A percentile compares a stretch with the other conserved stretches of the same genome.
phyloP scores from a whole-genome alignment of 805 yeast genomes.

The Candida khao-thaluensis region DNA sequence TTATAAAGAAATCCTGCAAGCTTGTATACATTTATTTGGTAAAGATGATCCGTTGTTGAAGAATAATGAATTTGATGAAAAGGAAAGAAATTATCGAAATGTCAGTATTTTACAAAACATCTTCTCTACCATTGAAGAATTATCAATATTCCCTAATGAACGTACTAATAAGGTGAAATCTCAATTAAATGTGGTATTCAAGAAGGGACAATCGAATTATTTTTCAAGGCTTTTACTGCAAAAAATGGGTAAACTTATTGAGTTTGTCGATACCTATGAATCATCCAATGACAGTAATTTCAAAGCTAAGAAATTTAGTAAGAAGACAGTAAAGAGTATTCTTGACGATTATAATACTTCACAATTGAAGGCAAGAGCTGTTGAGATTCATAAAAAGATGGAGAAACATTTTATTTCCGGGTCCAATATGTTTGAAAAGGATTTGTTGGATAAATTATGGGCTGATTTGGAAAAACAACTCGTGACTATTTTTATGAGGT shows the following conservation, averaged over 20 bases:
- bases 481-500: slow-evolving; percentile 51
- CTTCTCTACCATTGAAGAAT: slow-evolving; percentile 34
- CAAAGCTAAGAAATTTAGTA: slow-evolving; percentile 63
- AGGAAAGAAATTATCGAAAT: slow-evolving; percentile 41
- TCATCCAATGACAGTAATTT: slow-evolving; percentile 50
- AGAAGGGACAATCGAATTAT: slow-evolving; percentile 28
- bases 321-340: slow-evolving; percentile 57
- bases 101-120: slow-evolving; percentile 41
- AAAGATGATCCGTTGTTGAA: slow-evolving; percentile 45
- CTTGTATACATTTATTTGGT: slow-evolving; percentile 33
- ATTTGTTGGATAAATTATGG: slow-evolving; percentile 65
- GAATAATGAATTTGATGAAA: slow-evolving; percentile 43
- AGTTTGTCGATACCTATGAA: slow-evolving; percentile 64
- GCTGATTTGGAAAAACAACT: slow-evolving; percentile 64
- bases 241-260: slow-evolving; percentile 65
- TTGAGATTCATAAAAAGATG: slow-evolving; percentile 55
- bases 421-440: slow-evolving; percentile 47
- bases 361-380: slow-evolving; percentile 56
- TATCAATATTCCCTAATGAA: slow-evolving; percentile 22
- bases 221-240: slow-evolving; percentile 37
- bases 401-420: slow-evolving; percentile 50
- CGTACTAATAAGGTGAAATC: slow-evolving; percentile 24
- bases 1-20: slow-evolving; percentile 32
- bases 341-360: slow-evolving; percentile 54
- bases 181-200: slow-evolving; percentile 28